Evolutionary conservation across 2,329 filamentous ascomycete species (phyloP).

Genomic region (Aspergillus flavus): DNA sequence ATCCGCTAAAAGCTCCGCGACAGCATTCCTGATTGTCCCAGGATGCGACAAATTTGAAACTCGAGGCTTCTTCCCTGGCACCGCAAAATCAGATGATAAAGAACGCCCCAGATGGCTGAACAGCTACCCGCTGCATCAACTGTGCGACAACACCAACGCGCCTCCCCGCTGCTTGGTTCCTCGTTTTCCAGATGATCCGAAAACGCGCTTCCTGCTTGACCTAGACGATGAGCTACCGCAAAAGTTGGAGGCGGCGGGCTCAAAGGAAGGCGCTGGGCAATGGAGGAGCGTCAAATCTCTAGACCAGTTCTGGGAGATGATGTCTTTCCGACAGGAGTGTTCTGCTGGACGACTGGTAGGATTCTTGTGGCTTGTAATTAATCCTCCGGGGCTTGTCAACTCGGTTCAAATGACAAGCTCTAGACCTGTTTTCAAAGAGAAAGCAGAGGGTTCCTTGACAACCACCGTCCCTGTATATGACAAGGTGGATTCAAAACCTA

Average conservation of each 20-base stretch:
- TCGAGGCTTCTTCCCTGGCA: conserved; percentile 72
- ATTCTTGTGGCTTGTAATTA: conserved; percentile 90
- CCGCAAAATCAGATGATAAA: conserved; percentile 40
- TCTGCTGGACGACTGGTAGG: conserved; percentile 89
- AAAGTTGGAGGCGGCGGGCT: conserved; percentile 28
- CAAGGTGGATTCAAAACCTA: not conserved
- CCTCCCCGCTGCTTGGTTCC: conserved; percentile 85
- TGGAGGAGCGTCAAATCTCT: conserved; percentile 85
- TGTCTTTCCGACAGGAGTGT: conserved; percentile 95
- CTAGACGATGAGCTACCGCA: conserved; percentile 76
- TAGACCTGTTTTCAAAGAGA: conserved; percentile 15
- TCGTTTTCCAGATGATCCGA: conserved; percentile 92
- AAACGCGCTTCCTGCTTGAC: conserved; percentile 84
- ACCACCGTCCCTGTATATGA: not conserved
- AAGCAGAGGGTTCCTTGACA: not conserved
- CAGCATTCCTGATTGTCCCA: conserved; percentile 83
- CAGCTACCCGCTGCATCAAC: conserved; percentile 72
- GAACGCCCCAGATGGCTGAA: conserved; percentile 51
- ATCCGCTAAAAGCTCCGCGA: conserved; percentile 49
- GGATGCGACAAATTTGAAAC: conserved; percentile 83
- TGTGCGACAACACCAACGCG: conserved; percentile 68
- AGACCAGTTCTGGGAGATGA: conserved; percentile 98
- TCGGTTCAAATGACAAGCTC: conserved; percentile 37
- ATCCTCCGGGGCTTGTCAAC: conserved; percentile 55
- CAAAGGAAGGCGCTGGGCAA: conserved; percentile 57